phyloP scores from a whole-genome alignment of 2,329 filamentous ascomycete genomes.

The Aspergillus fischeri region DNA sequence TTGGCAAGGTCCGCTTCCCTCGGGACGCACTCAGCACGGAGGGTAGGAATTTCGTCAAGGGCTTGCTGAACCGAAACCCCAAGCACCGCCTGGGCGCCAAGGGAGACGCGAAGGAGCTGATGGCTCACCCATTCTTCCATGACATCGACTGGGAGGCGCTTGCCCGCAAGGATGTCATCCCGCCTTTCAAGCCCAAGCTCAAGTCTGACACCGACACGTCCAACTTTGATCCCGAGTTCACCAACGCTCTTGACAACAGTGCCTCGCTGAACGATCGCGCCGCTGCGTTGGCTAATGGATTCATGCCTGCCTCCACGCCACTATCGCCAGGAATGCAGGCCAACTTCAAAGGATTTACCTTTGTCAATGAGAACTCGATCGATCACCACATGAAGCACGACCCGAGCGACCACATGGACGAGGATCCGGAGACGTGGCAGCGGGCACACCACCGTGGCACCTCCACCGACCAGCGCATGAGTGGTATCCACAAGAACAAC shows the following conservation, averaged over 20 bases:
- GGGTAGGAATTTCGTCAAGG: conserved; percentile 97
- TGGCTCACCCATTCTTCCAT: conserved; percentile 87
- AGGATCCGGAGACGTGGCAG: conserved; percentile 34
- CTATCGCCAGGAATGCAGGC: conserved; percentile 93
- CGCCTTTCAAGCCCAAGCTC: conserved; percentile 95
- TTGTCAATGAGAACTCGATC: conserved; percentile 94
- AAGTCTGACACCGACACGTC: conserved; percentile 95
- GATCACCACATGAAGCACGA: conserved; percentile 54
- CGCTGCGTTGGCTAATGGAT: conserved; percentile 74
- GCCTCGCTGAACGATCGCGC: conserved; percentile 88
- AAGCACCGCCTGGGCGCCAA: conserved; percentile 90
- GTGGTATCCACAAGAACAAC: conserved; percentile 38
- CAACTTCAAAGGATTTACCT: conserved; percentile 97
- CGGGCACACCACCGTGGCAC: conserved; percentile 28
- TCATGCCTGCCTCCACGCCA: conserved; percentile 82
- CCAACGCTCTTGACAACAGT: conserved; percentile 82
- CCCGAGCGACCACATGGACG: conserved; percentile 39
- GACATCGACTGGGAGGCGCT: conserved; percentile 92
- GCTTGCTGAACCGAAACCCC: conserved; percentile 91
- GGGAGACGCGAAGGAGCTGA: conserved; percentile 88
- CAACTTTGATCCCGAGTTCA: conserved; percentile 98
- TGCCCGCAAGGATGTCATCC: conserved; percentile 84
- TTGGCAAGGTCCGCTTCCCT: conserved; percentile 95
- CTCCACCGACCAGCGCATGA: conserved; percentile 41
- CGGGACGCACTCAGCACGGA: conserved; percentile 91